Base-by-base conservation (phyloP, 2,329 filamentous ascomycete genomes). In the Cryoendolithus antarcticus region DNA sequence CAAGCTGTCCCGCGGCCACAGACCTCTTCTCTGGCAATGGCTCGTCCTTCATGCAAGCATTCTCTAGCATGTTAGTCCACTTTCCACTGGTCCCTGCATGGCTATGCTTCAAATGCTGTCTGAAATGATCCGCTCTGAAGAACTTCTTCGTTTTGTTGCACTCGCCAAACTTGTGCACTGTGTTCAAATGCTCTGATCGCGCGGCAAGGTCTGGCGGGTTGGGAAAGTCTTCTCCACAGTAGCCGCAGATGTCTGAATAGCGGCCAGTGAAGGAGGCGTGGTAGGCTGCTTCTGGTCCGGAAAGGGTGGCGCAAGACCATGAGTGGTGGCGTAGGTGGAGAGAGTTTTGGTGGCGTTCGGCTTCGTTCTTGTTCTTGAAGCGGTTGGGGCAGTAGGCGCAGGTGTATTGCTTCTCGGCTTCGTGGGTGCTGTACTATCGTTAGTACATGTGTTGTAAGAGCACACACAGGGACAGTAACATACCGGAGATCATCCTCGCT, bases 141-240 rank as follows among this genome's bases (percentile, higher is more conserved):
- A 98, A 98, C 61, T 96, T 96, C 70, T 98, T 98, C 50, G 83
- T 82, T 54, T 91, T 86, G 61, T 98, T 98, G 72, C 91, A 98
- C 64, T 96, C 91, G 46, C 86, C 78, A 59, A 94, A 98, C 59
- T 98, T 98, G 68, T 98, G 91, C 47, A 86, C 75, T 51, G 84
- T 80, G 55, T 86, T 88, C 39, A 98, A 67, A 65, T 98, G 91
- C 41, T 83, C 80, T 39, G 88, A 77, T 42, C 91, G 79, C 44
- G 77, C 71, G 38, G 93, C 83, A 88, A 88, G 95, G 56, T 96
- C 83, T 38, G 85, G 75, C 4, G 88, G 81, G 31, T 84, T 93
- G 13, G 79, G 61, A 49, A 96, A 98, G 51, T 96, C 89, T 44
- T 93, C 80, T 38, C 91, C 91, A 60, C 91, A 98, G 61, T 94